Evolutionary conservation across 768 basidiomycete genomes (phyloP), one percentile per base, ranked within the genome.

Genomic region (Naematelia encephala): DNA sequence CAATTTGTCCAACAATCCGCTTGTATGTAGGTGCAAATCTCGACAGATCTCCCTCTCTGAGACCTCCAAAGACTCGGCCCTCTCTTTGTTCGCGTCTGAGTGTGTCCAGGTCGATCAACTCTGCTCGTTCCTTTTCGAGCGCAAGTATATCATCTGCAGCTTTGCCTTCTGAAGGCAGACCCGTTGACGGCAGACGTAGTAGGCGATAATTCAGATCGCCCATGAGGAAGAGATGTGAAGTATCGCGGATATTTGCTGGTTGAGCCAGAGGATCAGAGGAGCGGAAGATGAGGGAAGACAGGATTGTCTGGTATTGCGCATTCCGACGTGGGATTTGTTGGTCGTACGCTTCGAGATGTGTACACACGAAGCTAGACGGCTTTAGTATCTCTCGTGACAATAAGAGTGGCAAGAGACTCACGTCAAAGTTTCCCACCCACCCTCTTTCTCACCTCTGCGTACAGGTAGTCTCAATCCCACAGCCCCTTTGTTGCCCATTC

Each of bases 401-500:
- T 25, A 54, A n/a, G 5, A 3, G 21, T 22, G 22, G 22, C 11
- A 1, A 47, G 23, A 27, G 3, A 67, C 88, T 73, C 79, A 93
- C 91, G 91, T 93, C 79, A 85, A 90, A 8, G 82, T 83, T 74
- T 94, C 91, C 58, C 88, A 89, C 2, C 78, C 74, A 2, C 51
- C 70, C n/a, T n/a, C n/a, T 5, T 82, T 83, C 27, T 84, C 22
- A 8, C 79, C 81, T 51, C 77, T 49, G n/a, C 81, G 77, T 21
- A 92, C 81, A 50, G 87, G 84, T 76, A 98, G 87, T 42, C 93
- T 82, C 43, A 91, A 81, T 13, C 88, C 92, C 2, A 96, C 91
- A 0, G 90, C 93, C 25, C 91, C 91, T 78, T 98, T 98, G 79
- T 99, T 96, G 4, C 89, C 90, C 89, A 96, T 89, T 75, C 82